These are phyloP conservation scores for Clitopilus hobsonii DNA, from an alignment of 768 basidiomycete genomes.

Conservation along the genomic window DNA sequence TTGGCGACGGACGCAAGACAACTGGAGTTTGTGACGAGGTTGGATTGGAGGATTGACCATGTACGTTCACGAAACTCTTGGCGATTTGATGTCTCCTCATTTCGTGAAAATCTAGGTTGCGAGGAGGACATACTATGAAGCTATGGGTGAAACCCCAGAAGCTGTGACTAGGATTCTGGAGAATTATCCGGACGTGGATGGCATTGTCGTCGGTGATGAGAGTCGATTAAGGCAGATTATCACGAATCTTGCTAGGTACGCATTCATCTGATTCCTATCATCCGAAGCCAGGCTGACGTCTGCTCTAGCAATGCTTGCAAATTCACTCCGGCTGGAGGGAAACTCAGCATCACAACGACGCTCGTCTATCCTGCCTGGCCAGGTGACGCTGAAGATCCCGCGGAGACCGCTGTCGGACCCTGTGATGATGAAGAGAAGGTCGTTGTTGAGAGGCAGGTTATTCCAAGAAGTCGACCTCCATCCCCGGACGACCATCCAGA, in stretches of 20 bases:
- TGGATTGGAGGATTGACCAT: constrained; percentile 65
- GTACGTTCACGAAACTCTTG: constrained; percentile 24
- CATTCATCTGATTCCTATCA: constrained; percentile 1
- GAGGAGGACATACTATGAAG: constrained; percentile 53
- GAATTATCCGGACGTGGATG: constrained; percentile 48
- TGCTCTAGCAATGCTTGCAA: constrained; percentile 69
- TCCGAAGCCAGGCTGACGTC: not conserved
- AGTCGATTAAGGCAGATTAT: constrained; percentile 75
- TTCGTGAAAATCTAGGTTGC: constrained; percentile 39
- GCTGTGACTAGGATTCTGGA: constrained; percentile 34
- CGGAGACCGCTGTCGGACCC: constrained; percentile 21
- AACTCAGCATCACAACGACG: constrained; percentile 62
- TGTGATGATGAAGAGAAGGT: not conserved
- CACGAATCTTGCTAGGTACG: constrained; percentile 77
- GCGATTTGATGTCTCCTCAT: not conserved
- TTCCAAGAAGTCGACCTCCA: too few species aligned
- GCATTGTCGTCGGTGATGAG: constrained; percentile 80
- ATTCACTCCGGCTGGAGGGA: constrained; percentile 69
- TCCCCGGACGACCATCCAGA: too few species aligned
- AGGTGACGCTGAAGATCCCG: constrained; percentile 2
- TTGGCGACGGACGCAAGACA: constrained; percentile 64
- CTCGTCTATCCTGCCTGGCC: constrained; percentile 35
- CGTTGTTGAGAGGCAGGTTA: not conserved
- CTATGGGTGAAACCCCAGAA: constrained; percentile 45
- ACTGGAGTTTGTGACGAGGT: constrained; percentile 60